A percentile compares a stretch with the other conserved stretches of the same genome.
Evolutionary conservation across 257 asterid species (phyloP).

Genomic region (Nicotiana tabacum): DNA sequence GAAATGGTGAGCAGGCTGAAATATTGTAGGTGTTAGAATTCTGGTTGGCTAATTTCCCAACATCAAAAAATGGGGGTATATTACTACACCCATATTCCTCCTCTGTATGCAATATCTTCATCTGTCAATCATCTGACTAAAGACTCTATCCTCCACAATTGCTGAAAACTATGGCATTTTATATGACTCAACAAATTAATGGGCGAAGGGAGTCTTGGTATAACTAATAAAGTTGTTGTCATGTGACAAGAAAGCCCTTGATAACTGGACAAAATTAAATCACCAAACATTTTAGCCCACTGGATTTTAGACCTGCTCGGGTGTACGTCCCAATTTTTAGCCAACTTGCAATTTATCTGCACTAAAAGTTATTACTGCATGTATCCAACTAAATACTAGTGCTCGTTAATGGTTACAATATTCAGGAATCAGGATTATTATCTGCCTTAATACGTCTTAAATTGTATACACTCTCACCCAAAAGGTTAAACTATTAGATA

Average conservation of each 20-base stretch:
- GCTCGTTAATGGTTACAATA: too few relatives aligned
- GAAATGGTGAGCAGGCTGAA: not conserved
- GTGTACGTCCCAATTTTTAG: not conserved
- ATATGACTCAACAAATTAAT: not conserved
- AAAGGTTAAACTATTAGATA: too few relatives aligned
- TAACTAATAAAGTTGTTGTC: too few relatives aligned
- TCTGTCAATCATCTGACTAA: not conserved
- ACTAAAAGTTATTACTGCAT: not conserved
- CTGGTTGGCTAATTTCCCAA: slow-evolving; percentile 14
- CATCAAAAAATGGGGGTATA: slow-evolving; percentile 14
- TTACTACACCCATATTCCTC: slow-evolving; percentile 11
- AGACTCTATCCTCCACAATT: not conserved
- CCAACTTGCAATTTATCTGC: not conserved
- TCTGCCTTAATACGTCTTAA: too few relatives aligned
- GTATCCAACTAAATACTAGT: too few relatives aligned
- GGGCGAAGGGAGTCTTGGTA: too few relatives aligned
- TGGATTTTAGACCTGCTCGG: not conserved
- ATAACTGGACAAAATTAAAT: not conserved
- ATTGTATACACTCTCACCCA: too few relatives aligned
- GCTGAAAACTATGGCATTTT: not conserved
- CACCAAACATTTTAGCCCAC: not conserved
- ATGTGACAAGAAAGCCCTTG: not conserved
- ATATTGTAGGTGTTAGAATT: not conserved
- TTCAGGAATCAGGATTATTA: too few relatives aligned
- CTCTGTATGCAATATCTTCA: not conserved